These are phyloP conservation scores for Hypoxylon rubiginosum DNA, from an alignment of 2,329 filamentous ascomycete species.

Conservation along the genomic window DNA sequence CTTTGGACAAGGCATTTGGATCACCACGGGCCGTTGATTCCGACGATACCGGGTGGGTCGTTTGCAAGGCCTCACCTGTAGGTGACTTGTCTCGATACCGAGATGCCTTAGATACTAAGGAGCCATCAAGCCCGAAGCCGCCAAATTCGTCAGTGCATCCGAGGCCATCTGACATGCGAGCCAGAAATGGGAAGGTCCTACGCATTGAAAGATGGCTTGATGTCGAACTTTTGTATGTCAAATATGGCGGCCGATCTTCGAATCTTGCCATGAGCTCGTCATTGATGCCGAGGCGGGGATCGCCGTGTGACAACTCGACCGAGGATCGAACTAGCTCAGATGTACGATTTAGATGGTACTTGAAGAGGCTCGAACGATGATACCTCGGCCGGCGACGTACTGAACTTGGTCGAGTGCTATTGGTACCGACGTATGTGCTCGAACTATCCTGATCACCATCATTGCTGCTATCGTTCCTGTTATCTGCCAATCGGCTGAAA, in stretches of 20 bases:
- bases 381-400: constrained; percentile 12
- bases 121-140: constrained; percentile 47
- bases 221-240: constrained; percentile 13
- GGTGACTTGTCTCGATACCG: constrained; percentile 28
- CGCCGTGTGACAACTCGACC: constrained; percentile 24
- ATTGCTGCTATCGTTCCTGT: constrained; percentile 31
- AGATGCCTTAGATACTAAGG: constrained; percentile 35
- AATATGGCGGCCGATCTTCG: constrained; percentile 20
- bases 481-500: constrained; percentile 44
- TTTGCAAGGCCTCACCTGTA: background rate
- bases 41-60: background rate
- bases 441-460: constrained; percentile 22
- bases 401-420: constrained; percentile 6
- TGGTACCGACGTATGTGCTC: constrained; percentile 11
- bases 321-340: constrained; percentile 36
- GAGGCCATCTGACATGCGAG: constrained; percentile 36
- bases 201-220: constrained; percentile 15
- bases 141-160: constrained; percentile 23
- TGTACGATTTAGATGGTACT: constrained; percentile 39
- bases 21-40: constrained; percentile 27
- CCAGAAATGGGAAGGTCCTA: constrained; percentile 37
- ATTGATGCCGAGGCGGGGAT: constrained; percentile 31
- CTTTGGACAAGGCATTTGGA: constrained; percentile 36
- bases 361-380: constrained; percentile 41
- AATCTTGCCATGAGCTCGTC: constrained; percentile 22